Percentiles rank a stretch among this genome's conserved stretches.
Evolutionary conservation across 805 yeast genomes (phyloP).

Genomic region (Saccharomycopsis sp.): DNA sequence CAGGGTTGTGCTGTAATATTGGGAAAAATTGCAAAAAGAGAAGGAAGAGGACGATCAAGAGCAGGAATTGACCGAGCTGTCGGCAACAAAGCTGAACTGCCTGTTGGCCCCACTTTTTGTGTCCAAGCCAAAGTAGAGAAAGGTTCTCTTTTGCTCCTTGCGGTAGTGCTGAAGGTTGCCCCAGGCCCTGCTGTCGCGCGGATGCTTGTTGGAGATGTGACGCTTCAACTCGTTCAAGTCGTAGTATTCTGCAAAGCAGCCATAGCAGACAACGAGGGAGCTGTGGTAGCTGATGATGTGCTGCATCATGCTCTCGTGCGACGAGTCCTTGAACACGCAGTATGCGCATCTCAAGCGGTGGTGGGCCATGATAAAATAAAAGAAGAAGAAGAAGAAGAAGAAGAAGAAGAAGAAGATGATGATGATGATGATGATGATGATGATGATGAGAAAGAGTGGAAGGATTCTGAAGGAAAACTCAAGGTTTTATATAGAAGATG

Average conservation of each 20-base stretch:
- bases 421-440: background rate
- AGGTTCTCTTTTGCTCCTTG: constrained; percentile 5
- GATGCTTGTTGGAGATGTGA: constrained; percentile 9
- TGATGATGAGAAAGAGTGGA: background rate
- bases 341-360: constrained; percentile 14
- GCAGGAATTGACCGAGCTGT: constrained; percentile 10
- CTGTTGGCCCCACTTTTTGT: constrained; percentile 2
- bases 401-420: background rate
- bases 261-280: constrained; percentile 10
- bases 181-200: constrained; percentile 13
- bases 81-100: constrained; percentile 12
- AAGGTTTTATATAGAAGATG: too few species aligned
- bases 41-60: too few species aligned
- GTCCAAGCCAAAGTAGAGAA: constrained; percentile 11
- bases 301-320: constrained; percentile 9
- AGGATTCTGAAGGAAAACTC: too few species aligned
- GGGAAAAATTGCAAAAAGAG: too few species aligned
- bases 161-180: constrained; percentile 10
- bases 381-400: background rate
- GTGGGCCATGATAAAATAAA: background rate
- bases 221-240: constrained; percentile 4
- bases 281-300: constrained; percentile 8
- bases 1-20: too few species aligned
- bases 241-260: constrained; percentile 7
- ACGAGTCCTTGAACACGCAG: constrained; percentile 7